A percentile compares a stretch with the other conserved stretches of the same genome.
phyloP scores from a whole-genome alignment of 306 rosid species.

The Corylus avellana region DNA sequence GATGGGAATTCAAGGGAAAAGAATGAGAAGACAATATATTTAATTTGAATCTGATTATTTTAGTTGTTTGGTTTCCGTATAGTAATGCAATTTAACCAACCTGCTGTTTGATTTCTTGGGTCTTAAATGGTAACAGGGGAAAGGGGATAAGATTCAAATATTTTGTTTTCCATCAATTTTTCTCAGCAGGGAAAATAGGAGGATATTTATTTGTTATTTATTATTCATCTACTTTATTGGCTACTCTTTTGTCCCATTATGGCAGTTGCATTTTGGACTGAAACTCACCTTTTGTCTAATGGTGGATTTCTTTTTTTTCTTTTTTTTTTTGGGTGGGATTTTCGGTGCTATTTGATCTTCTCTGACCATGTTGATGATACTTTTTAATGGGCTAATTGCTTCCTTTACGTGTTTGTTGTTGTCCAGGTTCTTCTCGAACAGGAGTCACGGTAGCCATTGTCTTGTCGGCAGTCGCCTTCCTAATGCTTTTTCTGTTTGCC shows the following conservation, averaged over 20 bases:
- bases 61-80: neutral
- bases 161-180: neutral
- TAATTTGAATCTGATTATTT: neutral
- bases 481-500: constrained; percentile 51
- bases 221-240: neutral
- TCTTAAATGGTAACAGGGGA: neutral
- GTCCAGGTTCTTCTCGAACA: constrained; percentile 48
- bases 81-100: neutral
- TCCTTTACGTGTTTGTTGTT: neutral
- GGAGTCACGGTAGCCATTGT: constrained; percentile 52
- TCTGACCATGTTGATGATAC: neutral
- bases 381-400: neutral
- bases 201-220: neutral
- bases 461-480: constrained; percentile 56
- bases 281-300: neutral
- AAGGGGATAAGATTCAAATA: neutral
- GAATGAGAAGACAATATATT: neutral
- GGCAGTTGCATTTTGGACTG: neutral
- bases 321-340: neutral
- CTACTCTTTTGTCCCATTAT: neutral
- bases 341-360: neutral
- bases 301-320: neutral
- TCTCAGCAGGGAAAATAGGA: constrained; percentile 4
- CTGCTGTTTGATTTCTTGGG: neutral
- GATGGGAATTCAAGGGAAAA: neutral